phyloP scores from a whole-genome alignment of 1,284 basidiomycete genomes.

The Ganoderma sinense region DNA sequence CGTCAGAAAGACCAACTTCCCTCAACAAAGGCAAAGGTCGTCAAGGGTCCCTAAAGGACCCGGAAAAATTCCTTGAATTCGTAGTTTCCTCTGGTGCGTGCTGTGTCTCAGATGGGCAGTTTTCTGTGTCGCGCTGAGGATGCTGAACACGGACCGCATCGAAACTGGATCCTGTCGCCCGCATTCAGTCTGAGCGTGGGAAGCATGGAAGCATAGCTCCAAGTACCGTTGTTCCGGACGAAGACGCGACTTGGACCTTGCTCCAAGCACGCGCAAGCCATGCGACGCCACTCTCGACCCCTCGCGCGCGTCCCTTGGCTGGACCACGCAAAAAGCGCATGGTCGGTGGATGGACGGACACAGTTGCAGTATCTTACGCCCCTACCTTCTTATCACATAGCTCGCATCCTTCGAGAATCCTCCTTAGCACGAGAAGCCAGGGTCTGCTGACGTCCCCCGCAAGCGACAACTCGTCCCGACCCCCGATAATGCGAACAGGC shows the following conservation, averaged over 20 bases:
- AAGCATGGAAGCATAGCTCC: background rate
- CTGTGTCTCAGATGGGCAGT: background rate
- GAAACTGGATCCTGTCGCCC: too few relatives aligned
- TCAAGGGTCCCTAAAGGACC: background rate
- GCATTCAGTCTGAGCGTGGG: background rate
- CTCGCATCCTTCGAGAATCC: background rate
- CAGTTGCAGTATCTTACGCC: background rate
- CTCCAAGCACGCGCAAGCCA: background rate
- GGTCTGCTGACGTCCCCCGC: slow-evolving; percentile 1
- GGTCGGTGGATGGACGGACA: background rate
- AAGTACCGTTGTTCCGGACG: background rate
- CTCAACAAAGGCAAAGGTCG: background rate
- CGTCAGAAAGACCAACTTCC: background rate
- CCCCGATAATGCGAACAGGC: background rate
- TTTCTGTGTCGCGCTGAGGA: background rate
- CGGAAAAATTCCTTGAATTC: background rate
- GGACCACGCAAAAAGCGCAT: background rate
- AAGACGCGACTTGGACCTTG: background rate
- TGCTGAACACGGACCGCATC: background rate
- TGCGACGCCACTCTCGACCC: background rate
- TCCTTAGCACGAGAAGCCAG: background rate
- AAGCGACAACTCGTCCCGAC: background rate
- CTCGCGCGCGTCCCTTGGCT: background rate
- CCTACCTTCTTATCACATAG: background rate
- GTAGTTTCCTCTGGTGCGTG: background rate